Evolutionary conservation across 495 filamentous ascomycete genomes (phyloP), one percentile per base, ranked within the genome.

Genomic region (Aspergillus heteromorphus): DNA sequence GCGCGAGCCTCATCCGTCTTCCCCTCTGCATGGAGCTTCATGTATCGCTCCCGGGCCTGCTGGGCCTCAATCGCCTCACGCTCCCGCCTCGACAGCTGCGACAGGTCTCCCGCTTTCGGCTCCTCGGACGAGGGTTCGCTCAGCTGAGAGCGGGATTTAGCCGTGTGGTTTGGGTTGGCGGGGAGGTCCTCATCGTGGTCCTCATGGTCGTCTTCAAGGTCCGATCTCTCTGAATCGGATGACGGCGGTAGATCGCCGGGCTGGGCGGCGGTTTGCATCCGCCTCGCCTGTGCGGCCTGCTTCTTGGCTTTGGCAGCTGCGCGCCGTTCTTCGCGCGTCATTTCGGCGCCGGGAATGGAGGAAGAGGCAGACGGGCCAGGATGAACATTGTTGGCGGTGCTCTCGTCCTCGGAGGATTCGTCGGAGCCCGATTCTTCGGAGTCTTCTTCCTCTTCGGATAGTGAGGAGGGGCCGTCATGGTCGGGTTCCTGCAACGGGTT

Each of bases 1-100:
- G 90, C 85, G 60, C 87, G 87, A 18, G 92, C 93, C 77, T 97
- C 89, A 51, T 98, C 95, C 36, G 93, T 97, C 81, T 97, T 97
- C 51, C 93, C 93, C 61, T 90, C 90, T 53, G 90, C 90, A 62
- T 98, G 93, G 59, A 97, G 67, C 78, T 97, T 96, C 79, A 87
- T 80, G 64, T 96, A 97, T 50, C 86, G 79, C 77, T 96, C 92
- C 64, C 89, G 89, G 8, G 89, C 89, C 68, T 90, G 87, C 58
- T 87, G 84, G 0, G 92, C 91, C 74, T 96, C 85, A 21, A 95
- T 58, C 0, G 93, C 89, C 74, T 97, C 93, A 14, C 91, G 79
- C 81, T 97, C 92, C 36, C 87, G 82, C 25, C 92, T 80, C 48
- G 83, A 91, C 34, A 91, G 70, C 68, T 88, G 83, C 17, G 72